These are phyloP conservation scores for Amaranthus palmeri DNA, from an alignment of 148 eudicot species.

Conservation along the genomic window DNA sequence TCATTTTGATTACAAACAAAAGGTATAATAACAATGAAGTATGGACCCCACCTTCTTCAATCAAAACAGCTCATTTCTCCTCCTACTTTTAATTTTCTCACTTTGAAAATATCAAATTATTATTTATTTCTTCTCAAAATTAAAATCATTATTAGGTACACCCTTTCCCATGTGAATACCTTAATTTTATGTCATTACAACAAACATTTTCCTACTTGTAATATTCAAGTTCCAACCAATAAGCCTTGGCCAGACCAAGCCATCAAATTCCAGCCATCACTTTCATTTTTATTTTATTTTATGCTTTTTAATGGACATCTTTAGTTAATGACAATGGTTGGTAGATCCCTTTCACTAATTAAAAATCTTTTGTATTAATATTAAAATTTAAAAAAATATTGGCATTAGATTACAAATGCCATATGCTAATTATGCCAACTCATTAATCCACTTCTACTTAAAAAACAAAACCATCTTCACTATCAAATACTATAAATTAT, in stretches of 20 bases:
- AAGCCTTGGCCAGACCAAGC: neutral
- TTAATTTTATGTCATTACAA: neutral
- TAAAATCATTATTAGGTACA: conserved; percentile 13
- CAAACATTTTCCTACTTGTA: neutral
- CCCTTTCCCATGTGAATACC: conserved; percentile 17
- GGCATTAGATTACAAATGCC: conserved; percentile 9
- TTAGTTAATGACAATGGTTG: conserved; percentile 1
- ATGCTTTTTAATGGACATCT: neutral
- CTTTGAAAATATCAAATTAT: conserved; percentile 12
- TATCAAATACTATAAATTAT: neutral
- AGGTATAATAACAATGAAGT: neutral
- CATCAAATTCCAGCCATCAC: conserved; percentile 25
- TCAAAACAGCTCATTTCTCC: conserved; percentile 17
- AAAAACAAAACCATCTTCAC: conserved; percentile 7
- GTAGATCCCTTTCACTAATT: conserved; percentile 23
- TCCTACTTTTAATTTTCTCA: neutral
- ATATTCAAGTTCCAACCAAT: conserved; percentile 12
- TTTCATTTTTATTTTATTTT: neutral
- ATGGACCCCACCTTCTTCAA: conserved; percentile 12
- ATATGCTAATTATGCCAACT: conserved; percentile 30
- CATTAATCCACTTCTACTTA: conserved; percentile 21
- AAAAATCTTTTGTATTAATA: neutral
- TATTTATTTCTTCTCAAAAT: neutral
- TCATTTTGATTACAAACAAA: neutral
- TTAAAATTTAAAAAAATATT: neutral